Evolutionary conservation across 495 filamentous ascomycete genomes (phyloP), one percentile per base, ranked within the genome.

Genomic region (Saxophila tyrrhenica): DNA sequence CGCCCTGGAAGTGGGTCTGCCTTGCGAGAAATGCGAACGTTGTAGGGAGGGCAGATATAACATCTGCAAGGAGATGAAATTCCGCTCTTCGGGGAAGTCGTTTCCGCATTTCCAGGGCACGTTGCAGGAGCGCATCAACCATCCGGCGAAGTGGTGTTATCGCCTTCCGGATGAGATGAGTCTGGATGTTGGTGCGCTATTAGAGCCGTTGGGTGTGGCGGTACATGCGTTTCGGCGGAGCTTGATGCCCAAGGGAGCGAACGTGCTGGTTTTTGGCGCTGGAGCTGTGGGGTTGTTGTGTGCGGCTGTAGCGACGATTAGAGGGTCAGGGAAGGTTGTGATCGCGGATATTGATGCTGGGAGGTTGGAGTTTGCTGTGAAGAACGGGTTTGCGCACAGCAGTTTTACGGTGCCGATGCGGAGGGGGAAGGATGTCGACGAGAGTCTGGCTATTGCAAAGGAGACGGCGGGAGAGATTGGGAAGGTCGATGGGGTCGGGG

Each of bases 21-120:
- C 86, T n/a, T 94, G 87, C 63, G 75, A 75, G 23, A 60, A 72
- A 43, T 94, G 87, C 65, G 71, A 75, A 8, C 69, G 83, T 21
- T 94, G 87, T 66, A 59, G 60, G 19, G 72, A 73, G 43, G 84
- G 84, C 23, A 75, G 87, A 49, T 92, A 94, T 67, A 95, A 94
- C 67, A 86, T 95, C 70, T 95, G 88, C 74, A 73, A 75, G n/a
- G 67, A 70, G 10, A 83, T 95, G 79, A 73, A 72, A 47, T 95
- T 94, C 69, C 74, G 86, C 45, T 84, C 80, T 63, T 86, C 82
- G 45, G 88, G 87, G 16, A 90, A 89, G 70, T 68, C 73, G 25
- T 83, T 82, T 67, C 85, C 86, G 2, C 87, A 94, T 60, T 75
- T 80, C 20, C 87, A 94, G 70, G 87, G 88, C 16, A 94, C 87